Evolutionary conservation across 805 yeast genomes (phyloP).

Genomic region (Lipomyces japonicus): DNA sequence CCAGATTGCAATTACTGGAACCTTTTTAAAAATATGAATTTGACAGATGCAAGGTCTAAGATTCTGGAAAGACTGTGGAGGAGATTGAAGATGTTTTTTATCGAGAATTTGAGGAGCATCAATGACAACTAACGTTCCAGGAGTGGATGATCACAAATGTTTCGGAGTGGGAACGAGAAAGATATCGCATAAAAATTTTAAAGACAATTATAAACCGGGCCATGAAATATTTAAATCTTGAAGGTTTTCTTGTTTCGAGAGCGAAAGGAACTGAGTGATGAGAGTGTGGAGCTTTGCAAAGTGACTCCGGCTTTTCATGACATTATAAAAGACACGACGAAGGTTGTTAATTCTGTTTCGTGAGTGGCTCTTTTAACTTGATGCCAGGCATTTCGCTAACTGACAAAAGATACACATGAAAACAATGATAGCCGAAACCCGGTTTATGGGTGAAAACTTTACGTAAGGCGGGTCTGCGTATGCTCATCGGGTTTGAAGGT

Average conservation of each 20-base stretch:
- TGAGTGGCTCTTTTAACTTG: background rate
- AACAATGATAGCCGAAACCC: background rate
- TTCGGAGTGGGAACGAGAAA: background rate
- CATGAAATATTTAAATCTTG: background rate
- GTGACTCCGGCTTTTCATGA: background rate
- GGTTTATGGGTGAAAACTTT: background rate
- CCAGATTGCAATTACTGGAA: background rate
- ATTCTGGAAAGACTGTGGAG: background rate
- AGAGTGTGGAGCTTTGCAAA: background rate
- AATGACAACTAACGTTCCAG: background rate
- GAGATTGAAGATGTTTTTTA: background rate
- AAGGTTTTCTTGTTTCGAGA: background rate
- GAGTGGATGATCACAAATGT: background rate
- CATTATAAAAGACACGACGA: background rate
- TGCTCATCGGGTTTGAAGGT: background rate
- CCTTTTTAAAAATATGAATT: background rate
- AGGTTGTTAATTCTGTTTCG: background rate
- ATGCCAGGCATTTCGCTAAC: background rate
- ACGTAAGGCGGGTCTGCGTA: background rate
- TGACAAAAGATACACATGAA: background rate
- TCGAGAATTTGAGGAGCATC: background rate
- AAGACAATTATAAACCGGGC: background rate
- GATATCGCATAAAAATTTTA: background rate
- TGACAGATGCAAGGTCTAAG: background rate
- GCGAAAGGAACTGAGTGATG: background rate